phyloP scores from a whole-genome alignment of 805 yeast species.

The Metschnikowia shivogae region DNA sequence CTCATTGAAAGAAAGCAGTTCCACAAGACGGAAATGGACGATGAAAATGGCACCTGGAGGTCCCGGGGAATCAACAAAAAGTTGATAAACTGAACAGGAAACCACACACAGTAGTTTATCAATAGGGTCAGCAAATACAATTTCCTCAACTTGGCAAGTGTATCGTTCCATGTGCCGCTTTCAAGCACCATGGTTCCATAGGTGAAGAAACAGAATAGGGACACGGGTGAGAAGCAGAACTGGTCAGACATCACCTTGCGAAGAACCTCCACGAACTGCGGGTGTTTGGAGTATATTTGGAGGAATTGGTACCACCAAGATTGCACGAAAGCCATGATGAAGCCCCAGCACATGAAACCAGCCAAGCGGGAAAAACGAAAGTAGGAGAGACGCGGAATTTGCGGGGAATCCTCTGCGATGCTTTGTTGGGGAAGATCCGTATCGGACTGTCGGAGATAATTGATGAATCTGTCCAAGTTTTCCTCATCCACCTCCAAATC shows the following conservation, averaged over 20 bases:
- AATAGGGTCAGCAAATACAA: slow-evolving; percentile 66
- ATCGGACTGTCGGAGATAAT: slow-evolving; percentile 30
- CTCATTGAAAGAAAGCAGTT: slow-evolving; percentile 85
- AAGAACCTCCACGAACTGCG: slow-evolving; percentile 77
- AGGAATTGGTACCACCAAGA: slow-evolving; percentile 85
- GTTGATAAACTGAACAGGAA: slow-evolving; percentile 73
- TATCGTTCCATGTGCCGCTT: slow-evolving; percentile 60
- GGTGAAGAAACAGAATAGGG: slow-evolving; percentile 73
- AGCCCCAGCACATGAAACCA: slow-evolving; percentile 86
- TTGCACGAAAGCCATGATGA: slow-evolving; percentile 74
- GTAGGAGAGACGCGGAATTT: slow-evolving; percentile 21
- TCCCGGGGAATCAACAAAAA: slow-evolving; percentile 64
- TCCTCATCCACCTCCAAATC: slow-evolving; percentile 25
- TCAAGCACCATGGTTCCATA: slow-evolving; percentile 83
- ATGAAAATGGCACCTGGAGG: slow-evolving; percentile 87
- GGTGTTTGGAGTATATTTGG: slow-evolving; percentile 77
- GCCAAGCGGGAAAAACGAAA: slow-evolving; percentile 69
- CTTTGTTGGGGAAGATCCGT: slow-evolving; percentile 7
- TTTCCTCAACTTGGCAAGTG: slow-evolving; percentile 58
- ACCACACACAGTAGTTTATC: slow-evolving; percentile 75
- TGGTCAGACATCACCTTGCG: slow-evolving; percentile 90
- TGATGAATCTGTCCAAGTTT: slow-evolving; percentile 30
- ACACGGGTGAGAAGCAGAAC: slow-evolving; percentile 81
- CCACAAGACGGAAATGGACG: slow-evolving; percentile 86
- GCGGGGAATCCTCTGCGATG: background rate